Evolutionary conservation across 2,329 filamentous ascomycete species (phyloP).

Genomic region (Pseudogymnoascus verrucosus): DNA sequence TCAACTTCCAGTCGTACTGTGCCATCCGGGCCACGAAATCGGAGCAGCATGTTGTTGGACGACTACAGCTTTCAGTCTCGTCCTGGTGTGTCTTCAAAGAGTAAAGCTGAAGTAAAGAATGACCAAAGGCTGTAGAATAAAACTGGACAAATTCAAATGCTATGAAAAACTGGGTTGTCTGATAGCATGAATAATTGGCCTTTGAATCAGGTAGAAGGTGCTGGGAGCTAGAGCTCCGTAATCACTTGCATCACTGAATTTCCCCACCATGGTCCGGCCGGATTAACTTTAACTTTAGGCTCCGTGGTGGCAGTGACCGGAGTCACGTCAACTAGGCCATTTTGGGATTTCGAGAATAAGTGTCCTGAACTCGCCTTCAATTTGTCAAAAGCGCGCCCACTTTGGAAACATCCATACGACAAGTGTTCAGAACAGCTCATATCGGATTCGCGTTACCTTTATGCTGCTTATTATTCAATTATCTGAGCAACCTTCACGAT

Average conservation of each 20-base stretch:
- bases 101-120: not conserved
- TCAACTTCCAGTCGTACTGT: conserved; percentile 80
- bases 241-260: conserved; percentile 7
- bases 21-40: conserved; percentile 86
- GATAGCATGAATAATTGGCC: not conserved
- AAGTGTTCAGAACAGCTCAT: conserved; percentile 1
- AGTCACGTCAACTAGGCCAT: not conserved
- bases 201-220: conserved; percentile 1
- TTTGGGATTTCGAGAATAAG: conserved; percentile 3
- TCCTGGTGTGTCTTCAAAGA: not conserved
- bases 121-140: not conserved
- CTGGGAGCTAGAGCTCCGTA: conserved; percentile 8
- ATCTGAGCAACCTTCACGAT: not conserved
- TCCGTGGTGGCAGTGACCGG: not conserved
- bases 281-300: conserved; percentile 9
- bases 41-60: conserved; percentile 60
- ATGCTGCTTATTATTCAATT: not conserved
- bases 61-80: not conserved
- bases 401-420: not conserved
- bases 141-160: not conserved
- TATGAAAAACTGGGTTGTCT: not conserved
- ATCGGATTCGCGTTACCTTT: not conserved
- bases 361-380: conserved; percentile 4
- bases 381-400: conserved; percentile 1
- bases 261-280: conserved; percentile 4